Evolutionary conservation across 2,329 filamentous ascomycete species (phyloP).

Genomic region (Alternaria atra): DNA sequence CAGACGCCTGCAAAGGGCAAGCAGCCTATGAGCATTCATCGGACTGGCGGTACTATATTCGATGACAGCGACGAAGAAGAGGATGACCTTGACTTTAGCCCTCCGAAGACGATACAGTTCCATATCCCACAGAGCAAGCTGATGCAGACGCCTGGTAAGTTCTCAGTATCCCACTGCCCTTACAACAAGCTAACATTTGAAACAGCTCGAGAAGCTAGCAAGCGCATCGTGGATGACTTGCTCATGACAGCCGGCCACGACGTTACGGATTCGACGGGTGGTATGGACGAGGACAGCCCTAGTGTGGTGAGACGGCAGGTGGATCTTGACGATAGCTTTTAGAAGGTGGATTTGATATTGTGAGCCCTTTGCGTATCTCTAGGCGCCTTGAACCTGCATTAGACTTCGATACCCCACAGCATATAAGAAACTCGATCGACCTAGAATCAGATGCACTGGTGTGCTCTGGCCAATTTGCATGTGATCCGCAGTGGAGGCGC

Average conservation of each 20-base stretch:
- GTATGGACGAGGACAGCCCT: conserved; percentile 57
- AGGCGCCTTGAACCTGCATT: neutral
- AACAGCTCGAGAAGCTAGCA: conserved; percentile 79
- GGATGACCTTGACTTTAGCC: conserved; percentile 70
- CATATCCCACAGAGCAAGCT: conserved; percentile 79
- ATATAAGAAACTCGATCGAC: conserved; percentile 4
- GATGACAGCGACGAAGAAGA: conserved; percentile 78
- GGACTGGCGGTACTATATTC: conserved; percentile 60
- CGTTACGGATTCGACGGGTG: conserved; percentile 57
- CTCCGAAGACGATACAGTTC: conserved; percentile 93
- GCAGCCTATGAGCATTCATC: conserved; percentile 60
- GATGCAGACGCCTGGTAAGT: conserved; percentile 79
- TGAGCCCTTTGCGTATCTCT: neutral
- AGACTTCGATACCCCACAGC: conserved; percentile 17
- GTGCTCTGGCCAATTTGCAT: conserved; percentile 12
- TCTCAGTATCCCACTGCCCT: fast-evolving
- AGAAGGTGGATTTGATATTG: neutral
- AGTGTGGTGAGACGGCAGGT: conserved; percentile 57
- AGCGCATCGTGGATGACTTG: conserved; percentile 81
- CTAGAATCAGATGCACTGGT: conserved; percentile 13
- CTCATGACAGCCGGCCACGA: conserved; percentile 76
- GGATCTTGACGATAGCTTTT: conserved; percentile 61
- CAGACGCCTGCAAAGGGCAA: conserved; percentile 69
- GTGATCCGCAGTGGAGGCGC: conserved; percentile 13
- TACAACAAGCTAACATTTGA: conserved; percentile 7